These are phyloP conservation scores for Rhodotorula toruloides DNA, from an alignment of 768 basidiomycete genomes.

Conservation along the genomic window DNA sequence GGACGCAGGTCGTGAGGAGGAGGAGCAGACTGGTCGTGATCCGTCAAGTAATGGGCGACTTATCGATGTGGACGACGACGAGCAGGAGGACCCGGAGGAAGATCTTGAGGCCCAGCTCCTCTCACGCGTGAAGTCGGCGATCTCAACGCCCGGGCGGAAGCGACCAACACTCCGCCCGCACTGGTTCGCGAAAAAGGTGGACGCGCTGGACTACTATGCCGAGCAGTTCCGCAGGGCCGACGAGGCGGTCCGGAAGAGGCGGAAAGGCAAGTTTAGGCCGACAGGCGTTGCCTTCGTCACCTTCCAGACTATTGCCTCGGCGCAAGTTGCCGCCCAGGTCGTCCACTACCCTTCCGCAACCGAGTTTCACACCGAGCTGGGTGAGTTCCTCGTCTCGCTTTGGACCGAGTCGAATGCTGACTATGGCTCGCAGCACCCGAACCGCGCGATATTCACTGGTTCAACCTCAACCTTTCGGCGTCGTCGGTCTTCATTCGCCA, in stretches of 20 bases:
- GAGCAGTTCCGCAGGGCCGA: constrained; percentile 72
- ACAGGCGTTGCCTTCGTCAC: constrained; percentile 89
- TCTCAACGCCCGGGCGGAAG: constrained; percentile 49
- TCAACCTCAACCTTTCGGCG: constrained; percentile 69
- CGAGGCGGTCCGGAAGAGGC: constrained; percentile 69
- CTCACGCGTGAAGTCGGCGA: constrained; percentile 47
- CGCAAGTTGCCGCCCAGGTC: constrained; percentile 79
- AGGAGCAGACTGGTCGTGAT: not conserved
- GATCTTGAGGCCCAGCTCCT: constrained; percentile 48
- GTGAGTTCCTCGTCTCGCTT: not conserved
- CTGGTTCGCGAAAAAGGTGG: constrained; percentile 72
- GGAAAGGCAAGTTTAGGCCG: constrained; percentile 71
- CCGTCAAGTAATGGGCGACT: constrained; percentile 51
- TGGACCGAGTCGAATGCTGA: too few relatives aligned
- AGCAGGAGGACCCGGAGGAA: constrained; percentile 54
- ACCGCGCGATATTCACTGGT: constrained; percentile 93
- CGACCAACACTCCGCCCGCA: constrained; percentile 70
- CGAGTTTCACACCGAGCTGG: constrained; percentile 40
- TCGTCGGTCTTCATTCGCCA: constrained; percentile 62
- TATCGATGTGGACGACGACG: constrained; percentile 30
- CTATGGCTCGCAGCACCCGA: constrained; percentile 64
- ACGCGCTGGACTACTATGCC: constrained; percentile 84
- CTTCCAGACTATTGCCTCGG: constrained; percentile 89
- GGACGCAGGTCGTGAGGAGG: constrained; percentile 47
- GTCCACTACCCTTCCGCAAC: constrained; percentile 55